Conservation (phyloP, 345 rosid genomes). For the Luvunga scandens region DNA sequence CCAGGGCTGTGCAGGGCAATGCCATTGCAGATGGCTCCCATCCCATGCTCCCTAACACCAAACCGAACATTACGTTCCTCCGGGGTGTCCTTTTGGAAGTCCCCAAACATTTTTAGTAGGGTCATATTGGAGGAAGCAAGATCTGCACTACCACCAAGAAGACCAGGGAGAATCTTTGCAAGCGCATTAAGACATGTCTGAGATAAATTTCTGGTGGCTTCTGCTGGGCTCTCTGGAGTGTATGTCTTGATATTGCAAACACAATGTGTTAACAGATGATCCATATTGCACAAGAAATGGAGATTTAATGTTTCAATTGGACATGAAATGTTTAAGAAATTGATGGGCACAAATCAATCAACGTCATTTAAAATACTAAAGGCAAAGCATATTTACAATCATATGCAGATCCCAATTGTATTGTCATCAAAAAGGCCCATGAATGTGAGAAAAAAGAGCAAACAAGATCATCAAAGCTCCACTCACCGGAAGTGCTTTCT, state of each 20-base stretch:
- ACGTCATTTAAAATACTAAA: neutral
- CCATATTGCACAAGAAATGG: neutral
- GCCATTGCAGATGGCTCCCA: slow-evolving; percentile 98
- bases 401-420: neutral
- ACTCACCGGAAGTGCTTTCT: slow-evolving; percentile 89
- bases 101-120: slow-evolving; percentile 77
- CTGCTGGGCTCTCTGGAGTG: slow-evolving; percentile 85
- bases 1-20: slow-evolving; percentile 92
- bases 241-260: slow-evolving; percentile 53
- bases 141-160: slow-evolving; percentile 98
- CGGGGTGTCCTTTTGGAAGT: slow-evolving; percentile 90
- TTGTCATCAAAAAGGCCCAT: neutral
- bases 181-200: slow-evolving; percentile 88
- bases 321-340: neutral
- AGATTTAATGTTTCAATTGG: neutral
- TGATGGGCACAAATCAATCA: neutral
- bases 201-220: slow-evolving; percentile 92
- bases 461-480: slow-evolving; percentile 2
- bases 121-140: slow-evolving; percentile 99
- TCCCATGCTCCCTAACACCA: slow-evolving; percentile 96
- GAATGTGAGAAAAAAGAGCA: neutral
- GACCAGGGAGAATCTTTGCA: slow-evolving; percentile 76
- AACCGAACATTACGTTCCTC: slow-evolving; percentile 89
- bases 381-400: neutral
- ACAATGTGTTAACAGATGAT: slow-evolving; percentile 16